Percentiles rank a stretch among this genome's conserved stretches.
Evolutionary conservation across 768 basidiomycete genomes (phyloP).

Genomic region (Cyclocybe aegerita): DNA sequence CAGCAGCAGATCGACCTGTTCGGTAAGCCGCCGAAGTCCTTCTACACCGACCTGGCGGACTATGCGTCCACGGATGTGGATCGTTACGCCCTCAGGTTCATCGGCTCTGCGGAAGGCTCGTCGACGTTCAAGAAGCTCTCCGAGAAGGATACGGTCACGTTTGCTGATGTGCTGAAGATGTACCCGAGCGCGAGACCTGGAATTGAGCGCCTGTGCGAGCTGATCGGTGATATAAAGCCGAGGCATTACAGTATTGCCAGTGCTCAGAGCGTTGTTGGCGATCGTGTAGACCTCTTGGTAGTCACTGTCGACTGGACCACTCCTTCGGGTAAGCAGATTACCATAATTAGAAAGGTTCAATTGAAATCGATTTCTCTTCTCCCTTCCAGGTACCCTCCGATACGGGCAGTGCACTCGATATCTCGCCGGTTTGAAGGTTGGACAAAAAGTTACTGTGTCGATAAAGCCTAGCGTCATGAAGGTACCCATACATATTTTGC

Average conservation of each 20-base stretch:
- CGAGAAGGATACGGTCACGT: conserved; percentile 94
- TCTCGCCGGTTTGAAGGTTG: conserved; percentile 77
- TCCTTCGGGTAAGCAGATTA: conserved; percentile 63
- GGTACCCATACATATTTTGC: conserved; percentile 35
- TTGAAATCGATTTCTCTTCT: conserved; percentile 3
- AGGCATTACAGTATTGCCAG: conserved; percentile 98
- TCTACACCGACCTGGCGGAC: conserved; percentile 84
- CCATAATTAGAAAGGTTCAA: background rate
- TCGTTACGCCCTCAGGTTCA: conserved; percentile 81
- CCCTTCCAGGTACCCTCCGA: conserved; percentile 57
- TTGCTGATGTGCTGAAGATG: conserved; percentile 79
- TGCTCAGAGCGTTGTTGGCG: conserved; percentile 91
- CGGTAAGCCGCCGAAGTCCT: conserved; percentile 93
- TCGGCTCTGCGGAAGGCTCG: conserved; percentile 88
- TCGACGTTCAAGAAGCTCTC: conserved; percentile 93
- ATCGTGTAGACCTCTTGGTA: conserved; percentile 91
- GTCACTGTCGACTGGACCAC: conserved; percentile 96
- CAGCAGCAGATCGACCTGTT: conserved; percentile 98
- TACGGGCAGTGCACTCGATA: conserved; percentile 98
- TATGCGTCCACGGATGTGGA: conserved; percentile 73
- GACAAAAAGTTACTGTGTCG: conserved; percentile 94
- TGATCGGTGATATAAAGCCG: conserved; percentile 94
- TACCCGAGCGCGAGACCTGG: conserved; percentile 80
- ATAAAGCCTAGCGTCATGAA: conserved; percentile 99
- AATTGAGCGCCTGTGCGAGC: conserved; percentile 82